Base-by-base conservation (phyloP, 495 filamentous ascomycete species). In the Pyronema domesticum region DNA sequence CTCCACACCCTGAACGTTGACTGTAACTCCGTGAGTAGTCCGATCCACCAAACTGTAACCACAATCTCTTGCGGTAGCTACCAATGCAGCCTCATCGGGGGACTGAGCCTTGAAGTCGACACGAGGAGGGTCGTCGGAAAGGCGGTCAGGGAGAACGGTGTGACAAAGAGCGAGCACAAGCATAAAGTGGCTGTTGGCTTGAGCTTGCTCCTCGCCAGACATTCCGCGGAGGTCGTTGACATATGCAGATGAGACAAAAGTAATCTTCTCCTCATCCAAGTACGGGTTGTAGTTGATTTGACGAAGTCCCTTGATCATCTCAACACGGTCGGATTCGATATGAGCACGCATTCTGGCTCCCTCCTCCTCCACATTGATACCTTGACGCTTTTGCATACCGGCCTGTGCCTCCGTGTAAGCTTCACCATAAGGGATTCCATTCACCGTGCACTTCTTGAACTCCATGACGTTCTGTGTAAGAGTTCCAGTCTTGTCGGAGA, bases 401-500 rank as follows among this genome's bases (percentile, higher is more conserved):
- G 89, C 81, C 67, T 93, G 83, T 0, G 93, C 93, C 68, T 99
- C 93, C 0, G 93, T 96, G 64, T 94, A 96, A 0, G 93, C 93
- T 69, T 96, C 93, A 44, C 93, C 93, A 62, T 99, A 99, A 7
- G 89, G 78, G 51, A 87, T 74, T 8, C 93, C 91, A 64, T 96
- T 95, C 66, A 99, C 80, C 14, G 86, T 93, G 55, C 80, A 83
- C 65, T 99, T 99, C 68, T 95, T 96, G 78, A 95, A 99, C 69
- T 99, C 93, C 93, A 99, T 99, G 49, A 96, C 86, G 65, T 99
- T 99, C 63, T 99, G 93, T 6, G 93, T 99, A 60, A 99, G 70
- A 4, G 93, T 99, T 37, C 93, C 93, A 1, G 93, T 99, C 69
- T 99, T 99, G 72, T 99, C 93, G 0, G 93, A 96, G 72, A 99